These are phyloP conservation scores for Tuctoria greenei DNA, from an alignment of 176 grass and related monocot species.

Conservation along the genomic window DNA sequence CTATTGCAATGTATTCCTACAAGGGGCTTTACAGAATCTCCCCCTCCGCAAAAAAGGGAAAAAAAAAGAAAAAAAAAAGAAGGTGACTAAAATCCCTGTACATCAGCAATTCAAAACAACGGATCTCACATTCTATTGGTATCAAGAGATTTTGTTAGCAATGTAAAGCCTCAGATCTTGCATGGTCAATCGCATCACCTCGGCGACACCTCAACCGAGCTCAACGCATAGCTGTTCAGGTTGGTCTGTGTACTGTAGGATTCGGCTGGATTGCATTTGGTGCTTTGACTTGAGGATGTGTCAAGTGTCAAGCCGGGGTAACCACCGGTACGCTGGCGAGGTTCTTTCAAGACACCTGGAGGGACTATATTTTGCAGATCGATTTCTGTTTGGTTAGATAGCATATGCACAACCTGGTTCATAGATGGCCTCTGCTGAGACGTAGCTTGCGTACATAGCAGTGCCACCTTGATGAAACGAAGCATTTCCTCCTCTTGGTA, in stretches of 20 bases:
- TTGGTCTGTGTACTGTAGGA: conserved; percentile 32
- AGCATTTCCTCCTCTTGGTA: conserved; percentile 53
- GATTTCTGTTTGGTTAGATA: conserved; percentile 41
- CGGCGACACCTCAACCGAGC: conserved; percentile 42
- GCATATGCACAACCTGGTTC: conserved; percentile 58
- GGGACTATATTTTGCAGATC: conserved; percentile 41
- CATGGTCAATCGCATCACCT: conserved; percentile 29
- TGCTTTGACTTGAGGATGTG: conserved; percentile 40
- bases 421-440: conserved; percentile 62
- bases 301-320: conserved; percentile 17
- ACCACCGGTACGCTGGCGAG: conserved; percentile 26
- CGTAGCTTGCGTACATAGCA: conserved; percentile 58
- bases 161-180: conserved; percentile 6
- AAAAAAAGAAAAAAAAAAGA: background rate
- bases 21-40: conserved; percentile 23
- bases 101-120: conserved; percentile 38
- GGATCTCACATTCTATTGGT: conserved; percentile 21
- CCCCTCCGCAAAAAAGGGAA: background rate
- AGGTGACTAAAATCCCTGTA: conserved; percentile 1
- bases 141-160: conserved; percentile 24
- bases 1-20: conserved; percentile 16
- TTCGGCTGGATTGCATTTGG: conserved; percentile 36
- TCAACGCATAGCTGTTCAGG: conserved; percentile 49
- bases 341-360: conserved; percentile 61
- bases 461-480: conserved; percentile 65